Evolutionary conservation across 345 rosid species (phyloP), one percentile per base, ranked within the genome.

Genomic region (Dimocarpus longan): DNA sequence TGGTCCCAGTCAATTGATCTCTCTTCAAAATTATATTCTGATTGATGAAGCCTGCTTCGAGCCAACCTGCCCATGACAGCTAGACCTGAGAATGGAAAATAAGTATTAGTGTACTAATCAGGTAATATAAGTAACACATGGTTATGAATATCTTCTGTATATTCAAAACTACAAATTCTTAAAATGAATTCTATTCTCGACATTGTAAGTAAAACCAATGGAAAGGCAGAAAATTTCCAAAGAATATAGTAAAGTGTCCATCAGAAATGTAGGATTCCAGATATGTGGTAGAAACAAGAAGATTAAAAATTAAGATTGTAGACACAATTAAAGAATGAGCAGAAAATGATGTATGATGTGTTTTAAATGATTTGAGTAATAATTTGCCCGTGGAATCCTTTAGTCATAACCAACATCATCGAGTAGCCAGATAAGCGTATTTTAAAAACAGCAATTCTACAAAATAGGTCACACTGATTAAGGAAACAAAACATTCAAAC

Each of bases 41-140:
- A 76, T 5, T 73, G 81, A 52, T 88, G 89, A 82, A 85, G 83
- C 86, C 93, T 83, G 81, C 80, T 80, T 32, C 74, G 82, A 11
- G 85, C 90, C 84, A 93, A 74, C 85, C 89, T 84, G 83, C 94
- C 89, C 97, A 95, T 95, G 77, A 85, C 80, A 24, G 91, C 90
- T 24, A 93, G 88, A 84, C 97, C 98, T 95, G 92, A 57, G 71
- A 57, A 62, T 18, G 37, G 8, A 71, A 28, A 65, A 1, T 16
- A 16, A 69, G 24, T 21, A 16, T 74, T 26, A 54, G 46, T 11
- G 8, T 0, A 1, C 57, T 24, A 13, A 21, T 21, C 22, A 8
- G 18, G 42, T 15, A n/a, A 21, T 19, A 50, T 12, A n/a, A 32
- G 16, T 19, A 60, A 16, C 3, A 63, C 19, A 15, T 6, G 50